A percentile compares a stretch with the other conserved stretches of the same genome.
phyloP scores from a whole-genome alignment of 768 basidiomycete species.

The Mycena amicta region DNA sequence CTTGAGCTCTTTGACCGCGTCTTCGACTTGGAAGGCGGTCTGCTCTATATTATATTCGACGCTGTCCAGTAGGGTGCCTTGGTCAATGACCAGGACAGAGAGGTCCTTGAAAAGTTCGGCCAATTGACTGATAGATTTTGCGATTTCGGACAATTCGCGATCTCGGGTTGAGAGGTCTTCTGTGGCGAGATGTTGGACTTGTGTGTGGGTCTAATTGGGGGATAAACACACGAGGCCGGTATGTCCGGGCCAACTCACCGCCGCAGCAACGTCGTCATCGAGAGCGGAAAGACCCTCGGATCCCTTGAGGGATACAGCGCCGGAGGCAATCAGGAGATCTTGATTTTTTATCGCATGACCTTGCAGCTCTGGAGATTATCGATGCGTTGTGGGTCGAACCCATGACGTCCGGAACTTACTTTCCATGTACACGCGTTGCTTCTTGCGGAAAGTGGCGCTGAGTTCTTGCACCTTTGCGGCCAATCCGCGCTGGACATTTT shows the following conservation, averaged over 20 bases:
- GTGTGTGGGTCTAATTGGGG: conserved; percentile 30
- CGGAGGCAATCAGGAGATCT: conserved; percentile 89
- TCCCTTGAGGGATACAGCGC: conserved; percentile 79
- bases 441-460: conserved; percentile 91
- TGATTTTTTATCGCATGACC: conserved; percentile 98
- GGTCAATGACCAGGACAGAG: conserved; percentile 91
- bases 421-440: conserved; percentile 97
- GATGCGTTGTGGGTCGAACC: too few species aligned
- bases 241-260: conserved; percentile 42
- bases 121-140: conserved; percentile 85
- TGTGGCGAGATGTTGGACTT: conserved; percentile 40
- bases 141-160: conserved; percentile 85
- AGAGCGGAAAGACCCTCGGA: conserved; percentile 82
- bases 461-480: conserved; percentile 96
- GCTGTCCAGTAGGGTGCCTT: conserved; percentile 94
- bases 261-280: conserved; percentile 89
- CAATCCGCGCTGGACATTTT: conserved; percentile 93
- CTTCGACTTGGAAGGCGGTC: conserved; percentile 77
- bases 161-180: conserved; percentile 48
- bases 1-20: conserved; percentile 83
- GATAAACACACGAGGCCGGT: not conserved
- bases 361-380: conserved; percentile 68
- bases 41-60: conserved; percentile 98
- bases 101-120: conserved; percentile 98
- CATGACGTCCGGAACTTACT: conserved; percentile 69